phyloP scores from a whole-genome alignment of 345 rosid genomes.

The Stellera chamaejasme region DNA sequence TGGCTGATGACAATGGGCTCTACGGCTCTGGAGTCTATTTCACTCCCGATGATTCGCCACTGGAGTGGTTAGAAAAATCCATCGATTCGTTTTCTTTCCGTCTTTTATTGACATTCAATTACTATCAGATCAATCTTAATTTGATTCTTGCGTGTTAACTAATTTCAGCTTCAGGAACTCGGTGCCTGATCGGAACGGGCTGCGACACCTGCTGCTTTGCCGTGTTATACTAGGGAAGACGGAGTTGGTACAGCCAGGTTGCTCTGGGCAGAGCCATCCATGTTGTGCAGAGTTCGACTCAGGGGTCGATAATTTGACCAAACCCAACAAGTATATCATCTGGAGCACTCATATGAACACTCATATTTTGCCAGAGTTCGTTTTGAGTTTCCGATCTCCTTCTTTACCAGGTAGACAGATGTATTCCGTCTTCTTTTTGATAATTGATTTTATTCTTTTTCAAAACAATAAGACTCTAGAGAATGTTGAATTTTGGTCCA shows the following conservation, averaged over 20 bases:
- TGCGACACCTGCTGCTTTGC: slow-evolving; percentile 61
- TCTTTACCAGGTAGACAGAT: slow-evolving; percentile 28
- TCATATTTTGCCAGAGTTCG: slow-evolving; percentile 59
- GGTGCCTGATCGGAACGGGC: slow-evolving; percentile 39
- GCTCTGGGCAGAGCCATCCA: slow-evolving; percentile 44
- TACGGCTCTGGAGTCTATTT: slow-evolving; percentile 59
- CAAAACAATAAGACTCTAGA: no score
- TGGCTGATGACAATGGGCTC: slow-evolving; percentile 27
- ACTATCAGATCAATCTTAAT: neutral
- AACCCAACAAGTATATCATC: slow-evolving; percentile 54
- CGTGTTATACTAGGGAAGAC: slow-evolving; percentile 60
- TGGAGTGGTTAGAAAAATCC: slow-evolving; percentile 39
- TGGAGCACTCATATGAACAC: slow-evolving; percentile 72
- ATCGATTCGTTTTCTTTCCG: neutral
- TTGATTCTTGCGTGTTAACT: neutral
- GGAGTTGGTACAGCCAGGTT: slow-evolving; percentile 52
- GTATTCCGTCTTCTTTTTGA: neutral
- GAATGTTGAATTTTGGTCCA: neutral
- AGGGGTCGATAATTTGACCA: slow-evolving; percentile 45
- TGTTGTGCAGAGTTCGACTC: slow-evolving; percentile 59
- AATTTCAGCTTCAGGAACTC: slow-evolving; percentile 38
- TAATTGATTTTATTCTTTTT: neutral
- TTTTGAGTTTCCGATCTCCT: slow-evolving; percentile 55
- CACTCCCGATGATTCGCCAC: slow-evolving; percentile 46
- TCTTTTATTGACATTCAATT: neutral